These are phyloP conservation scores for Westerdykella sp. DNA, from an alignment of 2,329 filamentous ascomycete species.

Conservation along the genomic window DNA sequence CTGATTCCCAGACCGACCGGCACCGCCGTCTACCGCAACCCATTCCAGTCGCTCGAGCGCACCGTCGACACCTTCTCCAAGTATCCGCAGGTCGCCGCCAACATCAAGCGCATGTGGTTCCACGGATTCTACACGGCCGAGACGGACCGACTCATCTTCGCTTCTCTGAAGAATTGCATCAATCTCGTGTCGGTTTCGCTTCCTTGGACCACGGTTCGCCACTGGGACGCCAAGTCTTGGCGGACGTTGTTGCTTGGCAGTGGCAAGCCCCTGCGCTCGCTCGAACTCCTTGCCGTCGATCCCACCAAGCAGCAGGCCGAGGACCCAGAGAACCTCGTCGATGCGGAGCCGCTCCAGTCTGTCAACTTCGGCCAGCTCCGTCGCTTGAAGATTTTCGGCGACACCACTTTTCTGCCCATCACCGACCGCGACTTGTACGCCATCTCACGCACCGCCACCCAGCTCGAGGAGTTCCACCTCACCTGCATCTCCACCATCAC, in stretches of 20 bases:
- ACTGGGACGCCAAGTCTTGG: conserved; percentile 46
- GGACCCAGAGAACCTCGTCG: conserved; percentile 36
- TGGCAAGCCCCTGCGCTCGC: conserved; percentile 42
- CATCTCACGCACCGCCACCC: conserved; percentile 47
- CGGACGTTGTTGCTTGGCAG: conserved; percentile 42
- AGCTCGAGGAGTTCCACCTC: conserved; percentile 49
- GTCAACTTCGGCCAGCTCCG: conserved; percentile 47
- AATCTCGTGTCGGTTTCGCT: conserved; percentile 45
- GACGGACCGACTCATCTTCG: conserved; percentile 46
- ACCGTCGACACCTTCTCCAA: conserved; percentile 43
- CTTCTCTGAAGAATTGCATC: conserved; percentile 43
- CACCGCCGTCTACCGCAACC: conserved; percentile 48
- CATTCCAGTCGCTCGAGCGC: conserved; percentile 44
- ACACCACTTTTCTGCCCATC: conserved; percentile 49
- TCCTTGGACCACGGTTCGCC: conserved; percentile 49
- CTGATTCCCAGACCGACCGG: conserved; percentile 43
- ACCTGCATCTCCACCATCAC: conserved; percentile 50
- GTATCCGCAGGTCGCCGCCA: conserved; percentile 42
- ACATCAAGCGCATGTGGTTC: conserved; percentile 51
- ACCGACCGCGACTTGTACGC: conserved; percentile 45
- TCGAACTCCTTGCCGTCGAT: conserved; percentile 48
- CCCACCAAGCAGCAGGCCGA: conserved; percentile 43
- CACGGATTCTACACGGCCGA: conserved; percentile 49
- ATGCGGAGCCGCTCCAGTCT: conserved; percentile 42
- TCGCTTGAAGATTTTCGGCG: conserved; percentile 50